Percentiles rank a stretch among this genome's conserved stretches.
These are phyloP conservation scores for Gautieria morchelliformis DNA, from an alignment of 768 basidiomycete species.

Conservation along the genomic window DNA sequence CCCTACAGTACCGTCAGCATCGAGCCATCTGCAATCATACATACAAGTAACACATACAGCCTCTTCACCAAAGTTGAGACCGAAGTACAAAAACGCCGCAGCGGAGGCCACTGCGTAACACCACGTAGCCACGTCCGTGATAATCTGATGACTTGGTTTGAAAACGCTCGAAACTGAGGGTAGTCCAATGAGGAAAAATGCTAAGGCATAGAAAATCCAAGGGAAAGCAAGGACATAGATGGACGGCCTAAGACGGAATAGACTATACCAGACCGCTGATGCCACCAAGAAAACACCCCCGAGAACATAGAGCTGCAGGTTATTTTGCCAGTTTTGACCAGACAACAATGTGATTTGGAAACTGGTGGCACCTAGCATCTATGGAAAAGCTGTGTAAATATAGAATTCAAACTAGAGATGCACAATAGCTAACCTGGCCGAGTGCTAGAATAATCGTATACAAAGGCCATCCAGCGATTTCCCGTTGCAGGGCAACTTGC, in stretches of 20 bases:
- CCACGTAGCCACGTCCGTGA: conserved; percentile 81
- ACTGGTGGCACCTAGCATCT: conserved; percentile 86
- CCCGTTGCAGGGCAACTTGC: conserved; percentile 75
- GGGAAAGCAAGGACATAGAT: conserved; percentile 78
- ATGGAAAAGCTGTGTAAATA: conserved; percentile 11
- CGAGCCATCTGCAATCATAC: background rate
- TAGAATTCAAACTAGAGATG: background rate
- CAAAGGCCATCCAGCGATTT: conserved; percentile 79
- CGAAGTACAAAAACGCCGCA: conserved; percentile 88
- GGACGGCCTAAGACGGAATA: conserved; percentile 84
- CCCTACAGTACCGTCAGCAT: conserved; percentile 38
- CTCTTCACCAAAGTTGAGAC: conserved; percentile 95
- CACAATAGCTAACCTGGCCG: conserved; percentile 49
- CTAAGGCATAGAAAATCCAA: conserved; percentile 86
- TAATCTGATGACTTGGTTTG: conserved; percentile 47
- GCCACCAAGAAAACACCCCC: conserved; percentile 80
- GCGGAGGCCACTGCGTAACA: conserved; percentile 88
- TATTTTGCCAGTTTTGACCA: conserved; percentile 74
- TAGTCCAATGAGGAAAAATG: conserved; percentile 85
- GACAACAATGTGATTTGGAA: conserved; percentile 91
- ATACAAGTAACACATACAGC: conserved; percentile 42
- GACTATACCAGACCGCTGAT: conserved; percentile 79
- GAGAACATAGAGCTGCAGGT: conserved; percentile 83
- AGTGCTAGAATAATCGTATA: conserved; percentile 84
- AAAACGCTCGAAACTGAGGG: conserved; percentile 64